phyloP scores from a whole-genome alignment of 83 land plant genomes.

The Picea abies region DNA sequence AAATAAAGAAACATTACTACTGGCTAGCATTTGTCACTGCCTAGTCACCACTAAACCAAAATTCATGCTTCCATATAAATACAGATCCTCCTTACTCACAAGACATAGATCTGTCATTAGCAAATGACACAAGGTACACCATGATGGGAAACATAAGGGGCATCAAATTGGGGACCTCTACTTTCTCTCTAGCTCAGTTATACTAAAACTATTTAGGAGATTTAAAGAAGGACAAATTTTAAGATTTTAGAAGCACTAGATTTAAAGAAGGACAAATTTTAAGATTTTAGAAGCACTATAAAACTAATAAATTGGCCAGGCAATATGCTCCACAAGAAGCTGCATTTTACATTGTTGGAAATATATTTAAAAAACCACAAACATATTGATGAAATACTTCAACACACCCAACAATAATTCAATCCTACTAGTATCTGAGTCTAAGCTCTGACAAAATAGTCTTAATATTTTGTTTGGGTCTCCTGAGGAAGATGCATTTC shows the following conservation, averaged over 20 bases:
- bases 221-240: not conserved
- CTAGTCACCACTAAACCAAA: not conserved
- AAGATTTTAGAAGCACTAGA: not conserved
- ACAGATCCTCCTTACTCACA: not conserved
- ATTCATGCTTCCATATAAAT: not conserved
- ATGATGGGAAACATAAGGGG: not conserved
- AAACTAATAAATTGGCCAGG: not conserved
- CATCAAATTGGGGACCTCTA: not conserved
- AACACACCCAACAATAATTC: too few relatives aligned
- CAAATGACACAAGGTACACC: not conserved
- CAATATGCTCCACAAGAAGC: not conserved
- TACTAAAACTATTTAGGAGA: not conserved
- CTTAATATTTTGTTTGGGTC: too few relatives aligned
- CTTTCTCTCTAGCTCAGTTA: not conserved
- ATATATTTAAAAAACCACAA: too few relatives aligned
- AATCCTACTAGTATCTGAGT: too few relatives aligned
- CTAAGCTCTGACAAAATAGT: too few relatives aligned
- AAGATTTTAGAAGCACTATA: not conserved
- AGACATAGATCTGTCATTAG: not conserved
- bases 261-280: not conserved
- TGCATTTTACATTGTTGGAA: not conserved
- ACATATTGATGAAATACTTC: too few relatives aligned
- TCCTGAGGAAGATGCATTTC: too few relatives aligned
- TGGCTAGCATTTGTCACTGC: not conserved
- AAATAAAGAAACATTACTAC: too few relatives aligned